Base-by-base conservation (phyloP, 768 basidiomycete genomes). In the Kwoniella sp. region DNA sequence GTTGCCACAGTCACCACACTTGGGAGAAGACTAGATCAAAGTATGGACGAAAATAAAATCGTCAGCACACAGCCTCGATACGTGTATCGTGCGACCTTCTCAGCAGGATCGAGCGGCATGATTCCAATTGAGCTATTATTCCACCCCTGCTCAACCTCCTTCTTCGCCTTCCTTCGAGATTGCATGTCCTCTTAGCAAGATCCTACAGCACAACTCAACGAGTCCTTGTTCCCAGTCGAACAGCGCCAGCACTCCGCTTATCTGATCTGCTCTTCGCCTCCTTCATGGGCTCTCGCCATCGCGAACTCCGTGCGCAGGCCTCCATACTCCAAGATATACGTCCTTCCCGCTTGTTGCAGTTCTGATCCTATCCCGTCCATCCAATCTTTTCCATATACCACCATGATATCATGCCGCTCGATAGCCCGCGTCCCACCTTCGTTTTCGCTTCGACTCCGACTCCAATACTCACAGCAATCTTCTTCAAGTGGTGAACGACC, bases 1-100 rank as follows among this genome's bases (percentile, higher is more conserved):
- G 74, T 87, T 85, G 67, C 94, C 95, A 77, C 96, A 99, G 85
- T 99, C 96, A 86, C 96, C 96, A 83, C 95, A 99, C 83, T 97
- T 96, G 73, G 93, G 95, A 52, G 89, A 84, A 30, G 90, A 75
- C 78, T 79, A 61, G 20, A 61, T 20, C 34, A n/a, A 22, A 56
- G 38, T 15, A 12, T 31, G 23, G n/a, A 28, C 13, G 28, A 53
- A 52, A 4, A 25, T 9, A 30, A 47, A n/a, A n/a, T n/a, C n/a
- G n/a, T 61, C 61, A 61, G 61, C 61, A 45, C 12, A 47, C 5
- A 20, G 15, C 13, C 17, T 61, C 52, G 38, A 2, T 17, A 60
- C 38, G 20, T 45, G 8, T 17, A 11, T 45, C 41, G 5, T 45
- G 41, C 15, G 20, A 9, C n/a, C n/a, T n/a, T n/a, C 20, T 9